Conservation (phyloP, 306 rosid genomes). For the Lotus japonicus region DNA sequence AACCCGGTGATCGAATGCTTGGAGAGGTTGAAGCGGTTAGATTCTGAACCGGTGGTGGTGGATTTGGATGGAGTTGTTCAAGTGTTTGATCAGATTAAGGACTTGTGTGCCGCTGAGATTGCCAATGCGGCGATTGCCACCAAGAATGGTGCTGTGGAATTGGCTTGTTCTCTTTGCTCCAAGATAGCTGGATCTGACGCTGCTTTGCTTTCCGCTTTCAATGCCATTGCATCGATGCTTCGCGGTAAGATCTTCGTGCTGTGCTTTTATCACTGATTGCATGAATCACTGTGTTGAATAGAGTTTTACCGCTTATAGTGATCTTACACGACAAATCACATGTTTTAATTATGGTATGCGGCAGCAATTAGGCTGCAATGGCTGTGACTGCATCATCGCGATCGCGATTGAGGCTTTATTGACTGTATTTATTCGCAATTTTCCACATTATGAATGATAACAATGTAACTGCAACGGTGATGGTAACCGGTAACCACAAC, state of each 20-base stretch:
- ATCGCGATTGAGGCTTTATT: no score
- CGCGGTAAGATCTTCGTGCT: conserved; percentile 40
- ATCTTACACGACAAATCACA: no score
- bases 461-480: no score
- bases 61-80: conserved; percentile 21
- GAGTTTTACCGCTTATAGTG: no score
- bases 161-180: conserved; percentile 54
- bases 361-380: no score
- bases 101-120: conserved; percentile 33
- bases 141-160: conserved; percentile 59
- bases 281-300: no score
- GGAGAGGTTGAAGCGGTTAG: conserved; percentile 43
- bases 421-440: no score
- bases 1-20: conserved; percentile 61
- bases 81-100: conserved; percentile 36
- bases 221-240: conserved; percentile 50
- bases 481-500: no score
- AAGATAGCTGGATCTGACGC: conserved; percentile 28
- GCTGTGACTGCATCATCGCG: no score
- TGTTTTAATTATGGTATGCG: no score
- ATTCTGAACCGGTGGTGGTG: background rate
- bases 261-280: background rate
- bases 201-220: conserved; percentile 42
- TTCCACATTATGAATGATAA: no score
- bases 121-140: conserved; percentile 65